A percentile compares a stretch with the other conserved stretches of the same genome.
phyloP scores from a whole-genome alignment of 331 rosid genomes.

The Ulmus americana region DNA sequence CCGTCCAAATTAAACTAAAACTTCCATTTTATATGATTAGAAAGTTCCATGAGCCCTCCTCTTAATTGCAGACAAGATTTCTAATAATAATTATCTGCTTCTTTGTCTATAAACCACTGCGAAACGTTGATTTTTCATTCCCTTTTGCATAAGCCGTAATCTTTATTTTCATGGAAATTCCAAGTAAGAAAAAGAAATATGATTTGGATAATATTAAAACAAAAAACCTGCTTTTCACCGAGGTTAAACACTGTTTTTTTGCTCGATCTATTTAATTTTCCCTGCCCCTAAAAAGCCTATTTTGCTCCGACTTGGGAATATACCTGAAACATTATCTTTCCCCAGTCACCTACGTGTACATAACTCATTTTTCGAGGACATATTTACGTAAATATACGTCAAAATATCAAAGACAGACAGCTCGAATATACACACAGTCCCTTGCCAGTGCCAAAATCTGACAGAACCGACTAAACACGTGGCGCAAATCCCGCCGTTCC shows the following conservation, averaged over 20 bases:
- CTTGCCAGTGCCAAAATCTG: conserved; percentile 43
- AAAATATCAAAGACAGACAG: conserved; percentile 21
- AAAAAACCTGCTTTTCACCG: neutral
- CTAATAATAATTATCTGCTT: neutral
- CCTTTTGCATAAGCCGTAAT: neutral
- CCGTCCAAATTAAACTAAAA: neutral
- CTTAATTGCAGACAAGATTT: neutral
- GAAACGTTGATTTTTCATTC: neutral
- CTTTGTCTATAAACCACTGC: neutral
- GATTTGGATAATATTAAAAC: neutral
- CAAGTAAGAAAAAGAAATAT: neutral
- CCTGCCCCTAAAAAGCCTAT: too few relatives aligned
- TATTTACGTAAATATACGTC: conserved; percentile 21
- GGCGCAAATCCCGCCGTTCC: conserved; percentile 27
- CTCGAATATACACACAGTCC: conserved; percentile 49
- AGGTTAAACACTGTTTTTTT: conserved; percentile 8
- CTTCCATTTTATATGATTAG: neutral
- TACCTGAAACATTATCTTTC: neutral
- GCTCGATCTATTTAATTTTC: too few relatives aligned
- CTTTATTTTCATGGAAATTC: neutral
- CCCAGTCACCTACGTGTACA: conserved; percentile 5
- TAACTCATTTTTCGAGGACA: conserved; percentile 3
- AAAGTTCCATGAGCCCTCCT: conserved; percentile 3
- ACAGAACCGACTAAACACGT: conserved; percentile 38
- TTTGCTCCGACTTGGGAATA: too few relatives aligned